A percentile compares a stretch with the other conserved stretches of the same genome.
Evolutionary conservation across 495 filamentous ascomycete species (phyloP).

Genomic region (Chaetomium tenue): DNA sequence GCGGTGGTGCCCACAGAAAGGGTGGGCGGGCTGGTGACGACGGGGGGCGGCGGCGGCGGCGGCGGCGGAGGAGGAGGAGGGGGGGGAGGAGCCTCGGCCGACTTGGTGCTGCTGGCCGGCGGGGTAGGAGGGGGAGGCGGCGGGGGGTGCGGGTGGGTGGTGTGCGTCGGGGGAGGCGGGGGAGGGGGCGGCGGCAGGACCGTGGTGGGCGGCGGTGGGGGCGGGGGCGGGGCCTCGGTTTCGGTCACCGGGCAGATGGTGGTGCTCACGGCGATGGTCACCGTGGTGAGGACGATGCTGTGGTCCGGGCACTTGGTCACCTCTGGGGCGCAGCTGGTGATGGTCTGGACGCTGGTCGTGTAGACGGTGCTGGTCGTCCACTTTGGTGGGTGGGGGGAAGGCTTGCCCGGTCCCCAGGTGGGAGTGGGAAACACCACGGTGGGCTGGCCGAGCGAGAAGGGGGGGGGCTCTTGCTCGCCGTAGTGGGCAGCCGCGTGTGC

Average conservation of each 20-base stretch:
- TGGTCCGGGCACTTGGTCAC: slow-evolving; percentile 33
- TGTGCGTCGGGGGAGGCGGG: slow-evolving; percentile 13
- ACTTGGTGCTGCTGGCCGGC: slow-evolving; percentile 8
- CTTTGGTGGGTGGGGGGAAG: slow-evolving; percentile 5
- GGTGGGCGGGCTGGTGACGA: slow-evolving; percentile 14
- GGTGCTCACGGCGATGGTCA: slow-evolving; percentile 37
- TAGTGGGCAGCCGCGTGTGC: slow-evolving; percentile 29
- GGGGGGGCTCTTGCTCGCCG: slow-evolving; percentile 14
- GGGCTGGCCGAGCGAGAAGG: slow-evolving; percentile 16
- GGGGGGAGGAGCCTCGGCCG: not conserved
- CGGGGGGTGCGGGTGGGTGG: slow-evolving; percentile 19
- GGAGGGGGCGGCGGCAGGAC: slow-evolving; percentile 20
- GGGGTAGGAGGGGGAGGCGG: slow-evolving; percentile 19
- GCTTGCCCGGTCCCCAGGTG: not conserved
- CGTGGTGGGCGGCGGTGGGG: slow-evolving; percentile 19
- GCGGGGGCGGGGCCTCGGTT: slow-evolving; percentile 17
- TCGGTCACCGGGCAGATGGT: slow-evolving; percentile 39
- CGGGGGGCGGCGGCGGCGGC: slow-evolving; percentile 14
- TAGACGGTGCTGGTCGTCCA: slow-evolving; percentile 41
- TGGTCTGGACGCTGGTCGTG: slow-evolving; percentile 31
- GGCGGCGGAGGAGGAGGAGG: slow-evolving; percentile 26
- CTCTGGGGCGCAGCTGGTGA: slow-evolving; percentile 32
- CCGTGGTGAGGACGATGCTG: slow-evolving; percentile 39
- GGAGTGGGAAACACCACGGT: not conserved
- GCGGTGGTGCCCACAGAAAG: slow-evolving; percentile 21